Evolutionary conservation across 306 rosid species (phyloP).

Genomic region (Ceratonia siliqua): DNA sequence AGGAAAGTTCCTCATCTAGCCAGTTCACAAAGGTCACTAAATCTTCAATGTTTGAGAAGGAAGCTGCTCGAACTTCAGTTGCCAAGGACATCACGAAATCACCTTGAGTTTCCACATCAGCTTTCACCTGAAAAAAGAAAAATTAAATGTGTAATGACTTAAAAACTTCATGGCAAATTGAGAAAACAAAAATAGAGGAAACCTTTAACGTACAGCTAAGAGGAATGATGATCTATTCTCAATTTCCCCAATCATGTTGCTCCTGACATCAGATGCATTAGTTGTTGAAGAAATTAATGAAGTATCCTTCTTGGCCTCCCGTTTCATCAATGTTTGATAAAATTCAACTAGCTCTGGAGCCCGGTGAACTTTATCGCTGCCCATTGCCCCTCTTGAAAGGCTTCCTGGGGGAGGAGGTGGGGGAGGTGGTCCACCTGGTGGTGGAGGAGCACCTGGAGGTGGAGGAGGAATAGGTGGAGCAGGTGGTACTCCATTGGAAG

Average conservation of each 20-base stretch:
- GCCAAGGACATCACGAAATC: conserved; percentile 93
- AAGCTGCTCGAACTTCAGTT: conserved; percentile 86
- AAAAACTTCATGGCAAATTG: neutral
- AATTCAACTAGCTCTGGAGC: conserved; percentile 92
- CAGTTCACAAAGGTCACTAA: conserved; percentile 92
- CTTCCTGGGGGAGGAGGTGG: conserved; percentile 95
- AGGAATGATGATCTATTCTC: conserved; percentile 92
- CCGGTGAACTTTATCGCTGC: conserved; percentile 81
- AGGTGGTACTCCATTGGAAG: conserved; percentile 57
- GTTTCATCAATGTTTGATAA: conserved; percentile 92
- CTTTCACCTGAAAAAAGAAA: conserved; percentile 57
- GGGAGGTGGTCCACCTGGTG: conserved; percentile 78
- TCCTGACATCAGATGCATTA: conserved; percentile 78
- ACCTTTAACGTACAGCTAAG: conserved; percentile 69
- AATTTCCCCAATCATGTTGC: conserved; percentile 97
- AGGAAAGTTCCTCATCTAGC: conserved; percentile 85
- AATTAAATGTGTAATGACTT: conserved; percentile 7
- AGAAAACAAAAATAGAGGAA: conserved; percentile 19
- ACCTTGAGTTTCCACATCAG: conserved; percentile 96
- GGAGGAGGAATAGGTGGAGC: conserved; percentile 58
- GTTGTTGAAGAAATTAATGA: conserved; percentile 65
- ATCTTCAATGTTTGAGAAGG: conserved; percentile 73
- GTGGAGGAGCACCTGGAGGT: conserved; percentile 70
- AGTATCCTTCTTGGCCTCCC: conserved; percentile 93
- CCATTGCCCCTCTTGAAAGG: conserved; percentile 63